Percentiles rank a stretch among this genome's conserved stretches.
Conservation (phyloP, 192 early-diverging fungal species). For the Radiomyces spectabilis region DNA sequence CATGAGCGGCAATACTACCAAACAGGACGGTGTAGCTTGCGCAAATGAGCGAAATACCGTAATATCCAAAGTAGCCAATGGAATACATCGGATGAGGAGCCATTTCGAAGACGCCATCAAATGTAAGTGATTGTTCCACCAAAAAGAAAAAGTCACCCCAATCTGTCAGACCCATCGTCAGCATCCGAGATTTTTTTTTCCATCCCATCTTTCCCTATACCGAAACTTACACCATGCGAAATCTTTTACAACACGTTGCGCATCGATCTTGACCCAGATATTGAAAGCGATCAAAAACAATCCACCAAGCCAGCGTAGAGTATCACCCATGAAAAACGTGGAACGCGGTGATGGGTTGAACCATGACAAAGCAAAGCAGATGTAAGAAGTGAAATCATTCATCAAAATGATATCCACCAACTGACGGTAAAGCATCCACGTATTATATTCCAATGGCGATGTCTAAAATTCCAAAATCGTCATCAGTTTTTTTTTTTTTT, state of each 20-base stretch:
- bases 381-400: conserved; percentile 85
- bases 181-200: too few species aligned
- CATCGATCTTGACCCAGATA: conserved; percentile 93
- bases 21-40: conserved; percentile 88
- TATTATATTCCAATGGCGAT: conserved; percentile 88
- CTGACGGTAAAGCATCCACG: conserved; percentile 91
- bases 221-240: conserved; percentile 88
- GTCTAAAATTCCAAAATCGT: conserved; percentile 12
- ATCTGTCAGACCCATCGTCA: too few species aligned
- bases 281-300: conserved; percentile 79
- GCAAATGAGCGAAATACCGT: conserved; percentile 86
- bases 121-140: conserved; percentile 76
- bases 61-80: conserved; percentile 94
- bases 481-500: not conserved
- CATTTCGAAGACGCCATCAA: conserved; percentile 93
- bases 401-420: conserved; percentile 89
- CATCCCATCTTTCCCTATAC: not conserved
- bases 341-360: conserved; percentile 57
- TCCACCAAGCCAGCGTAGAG: conserved; percentile 70
- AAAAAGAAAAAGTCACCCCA: conserved; percentile 99
- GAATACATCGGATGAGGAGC: conserved; percentile 99
- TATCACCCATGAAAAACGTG: conserved; percentile 49
- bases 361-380: conserved; percentile 73
- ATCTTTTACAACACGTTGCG: conserved; percentile 90
- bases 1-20: conserved; percentile 80